Evolutionary conservation across 73 alveolate genomes (phyloP).

Genomic region (Paramecium sexaurelia): DNA sequence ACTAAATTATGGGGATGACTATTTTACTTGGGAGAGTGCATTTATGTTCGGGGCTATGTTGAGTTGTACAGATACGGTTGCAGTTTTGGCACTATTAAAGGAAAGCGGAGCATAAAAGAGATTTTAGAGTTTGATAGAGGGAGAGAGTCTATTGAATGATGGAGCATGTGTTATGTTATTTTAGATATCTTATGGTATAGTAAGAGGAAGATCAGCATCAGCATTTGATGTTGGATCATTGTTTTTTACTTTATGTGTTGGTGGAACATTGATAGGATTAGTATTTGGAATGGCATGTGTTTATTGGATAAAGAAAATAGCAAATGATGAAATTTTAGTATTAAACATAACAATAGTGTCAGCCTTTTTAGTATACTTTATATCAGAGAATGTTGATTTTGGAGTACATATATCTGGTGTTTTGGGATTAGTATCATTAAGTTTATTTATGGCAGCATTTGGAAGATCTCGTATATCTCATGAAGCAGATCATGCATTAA

Average conservation of each 20-base stretch:
- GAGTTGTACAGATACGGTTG: slow-evolving; percentile 84
- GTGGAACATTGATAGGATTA: slow-evolving; percentile 77
- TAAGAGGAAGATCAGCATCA: slow-evolving; percentile 58
- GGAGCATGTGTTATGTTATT: slow-evolving; percentile 79
- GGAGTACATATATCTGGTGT: slow-evolving; percentile 75
- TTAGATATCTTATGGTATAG: slow-evolving; percentile 64
- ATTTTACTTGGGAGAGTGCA: slow-evolving; percentile 77
- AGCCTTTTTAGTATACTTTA: slow-evolving; percentile 70
- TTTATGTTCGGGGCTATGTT: slow-evolving; percentile 78
- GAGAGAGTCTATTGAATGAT: slow-evolving; percentile 79
- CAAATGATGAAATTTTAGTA: slow-evolving; percentile 73
- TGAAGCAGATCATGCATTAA: slow-evolving; percentile 68
- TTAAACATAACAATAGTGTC: slow-evolving; percentile 72
- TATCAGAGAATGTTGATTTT: slow-evolving; percentile 69
- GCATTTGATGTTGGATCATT: slow-evolving; percentile 8
- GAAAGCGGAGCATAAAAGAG: slow-evolving; percentile 79
- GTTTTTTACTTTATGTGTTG: slow-evolving; percentile 36
- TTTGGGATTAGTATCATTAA: slow-evolving; percentile 71
- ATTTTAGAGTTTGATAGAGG: slow-evolving; percentile 76
- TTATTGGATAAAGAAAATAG: slow-evolving; percentile 73
- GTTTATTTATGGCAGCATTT: slow-evolving; percentile 73
- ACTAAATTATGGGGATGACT: slow-evolving; percentile 69
- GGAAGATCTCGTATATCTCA: slow-evolving; percentile 75
- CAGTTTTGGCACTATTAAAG: slow-evolving; percentile 77
- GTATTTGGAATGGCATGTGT: slow-evolving; percentile 63